Base-by-base conservation (phyloP, 805 yeast genomes). In the Kluyveromyces aestuarii region DNA sequence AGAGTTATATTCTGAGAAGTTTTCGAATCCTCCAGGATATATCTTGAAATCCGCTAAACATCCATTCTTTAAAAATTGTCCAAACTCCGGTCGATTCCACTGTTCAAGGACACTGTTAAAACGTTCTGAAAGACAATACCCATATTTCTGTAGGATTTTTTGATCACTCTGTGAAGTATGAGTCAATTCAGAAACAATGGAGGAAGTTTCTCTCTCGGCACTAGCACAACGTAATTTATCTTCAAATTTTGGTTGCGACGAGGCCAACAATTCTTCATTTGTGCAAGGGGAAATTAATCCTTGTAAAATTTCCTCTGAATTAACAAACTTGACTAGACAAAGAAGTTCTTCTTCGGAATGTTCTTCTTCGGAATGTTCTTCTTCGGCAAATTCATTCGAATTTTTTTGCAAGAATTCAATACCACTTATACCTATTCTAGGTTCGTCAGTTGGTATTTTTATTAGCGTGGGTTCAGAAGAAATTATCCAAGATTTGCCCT, bases 101-200 rank as follows among this genome's bases (percentile, higher is more conserved):
- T 45, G 27, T 38, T 33, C 48, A 9, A 59, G 17, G 27, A 49
- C 47, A 0, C 48, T 37, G 44, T 63, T 63, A 46, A 61, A 50
- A 0, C 53, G 45, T 35, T 56, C 57, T 5, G 68, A 63, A 14
- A 63, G 44, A 5, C 45, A 47, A 44, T 58, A 61, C 2, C 67
- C 68, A 49, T 56, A 59, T 1, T 51, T 47, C 51, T 63, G 65
- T 17, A 63, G 55, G 6, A 46, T 25, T 27, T 55, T 53, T 40
- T 50, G 49, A 16, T 56, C 59, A 9, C 46, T 19, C 11, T 40
- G 39, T 36, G 40, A 14, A 19, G 8, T 14, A 13, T 37, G 25
- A n/a, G 17, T 18, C 16, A 16, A 17, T 30, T 30, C 35, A 30
- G 11, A 13, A 30, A 13, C 3, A 13, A 30, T 30, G 4, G 7